A percentile compares a stretch with the other conserved stretches of the same genome.
Conservation (phyloP, 139 green algal species). For the Nannochloris sp. region DNA sequence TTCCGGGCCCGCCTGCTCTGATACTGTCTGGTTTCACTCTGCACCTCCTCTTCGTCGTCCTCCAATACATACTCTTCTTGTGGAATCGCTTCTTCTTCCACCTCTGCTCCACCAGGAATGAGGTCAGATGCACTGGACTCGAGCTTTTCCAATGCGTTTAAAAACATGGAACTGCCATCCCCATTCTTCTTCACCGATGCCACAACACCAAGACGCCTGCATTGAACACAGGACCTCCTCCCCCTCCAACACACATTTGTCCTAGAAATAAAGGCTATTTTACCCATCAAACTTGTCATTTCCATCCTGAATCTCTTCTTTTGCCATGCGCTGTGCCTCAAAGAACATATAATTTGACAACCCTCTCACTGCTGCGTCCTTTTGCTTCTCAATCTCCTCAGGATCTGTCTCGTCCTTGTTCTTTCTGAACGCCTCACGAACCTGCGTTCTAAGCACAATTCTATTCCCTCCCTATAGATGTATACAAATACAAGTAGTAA, state of each 20-base stretch:
- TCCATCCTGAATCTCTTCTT: constrained; percentile 31
- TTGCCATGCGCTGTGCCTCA: constrained; percentile 51
- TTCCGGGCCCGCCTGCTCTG: not conserved
- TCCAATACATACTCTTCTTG: not conserved
- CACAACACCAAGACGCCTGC: not conserved
- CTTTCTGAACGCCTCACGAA: constrained; percentile 31
- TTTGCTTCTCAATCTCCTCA: constrained; percentile 45
- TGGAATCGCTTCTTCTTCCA: not conserved
- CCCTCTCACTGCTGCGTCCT: constrained; percentile 39
- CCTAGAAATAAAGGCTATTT: not conserved
- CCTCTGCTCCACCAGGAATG: no score
- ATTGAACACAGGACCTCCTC: not conserved
- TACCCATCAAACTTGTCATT: constrained; percentile 37
- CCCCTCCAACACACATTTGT: not conserved
- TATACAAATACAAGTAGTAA: not conserved
- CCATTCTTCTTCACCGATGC: not conserved
- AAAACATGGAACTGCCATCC: not conserved
- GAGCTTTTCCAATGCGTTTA: not conserved
- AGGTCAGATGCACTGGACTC: not conserved
- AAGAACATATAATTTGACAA: constrained; percentile 61
- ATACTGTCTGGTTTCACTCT: not conserved
- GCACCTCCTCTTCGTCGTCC: not conserved
- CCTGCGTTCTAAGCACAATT: constrained; percentile 24
- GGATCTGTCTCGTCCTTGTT: constrained; percentile 46
- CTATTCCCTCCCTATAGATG: constrained; percentile 31